Conservation (phyloP, 441 rosid species). For the Theobroma grandiflorum region DNA sequence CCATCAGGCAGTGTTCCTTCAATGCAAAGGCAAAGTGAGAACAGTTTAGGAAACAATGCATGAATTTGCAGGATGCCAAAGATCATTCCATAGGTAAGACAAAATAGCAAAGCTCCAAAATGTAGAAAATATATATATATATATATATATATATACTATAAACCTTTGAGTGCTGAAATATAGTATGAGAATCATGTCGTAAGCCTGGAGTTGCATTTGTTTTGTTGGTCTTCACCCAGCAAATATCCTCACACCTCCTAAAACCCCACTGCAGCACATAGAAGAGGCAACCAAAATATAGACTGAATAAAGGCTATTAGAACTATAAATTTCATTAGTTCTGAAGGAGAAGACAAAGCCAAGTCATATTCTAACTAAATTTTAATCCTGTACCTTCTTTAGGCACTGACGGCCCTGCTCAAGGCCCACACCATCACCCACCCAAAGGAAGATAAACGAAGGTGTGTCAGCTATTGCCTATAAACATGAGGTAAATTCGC, state of each 20-base stretch:
- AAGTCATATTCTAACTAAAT: conserved; percentile 18
- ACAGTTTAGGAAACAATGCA: conserved; percentile 24
- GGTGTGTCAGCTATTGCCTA: conserved; percentile 99
- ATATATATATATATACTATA: conserved; percentile 27
- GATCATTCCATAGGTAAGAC: background rate
- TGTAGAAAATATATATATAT: conserved; percentile 26
- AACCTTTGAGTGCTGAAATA: conserved; percentile 99
- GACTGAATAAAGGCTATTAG: conserved; percentile 15
- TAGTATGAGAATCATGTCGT: conserved; percentile 94
- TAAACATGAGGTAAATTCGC: conserved; percentile 29
- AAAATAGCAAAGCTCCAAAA: conserved; percentile 13
- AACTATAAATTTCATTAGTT: conserved; percentile 11
- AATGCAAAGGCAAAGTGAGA: conserved; percentile 29
- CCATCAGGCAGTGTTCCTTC: conserved; percentile 99
- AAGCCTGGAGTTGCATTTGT: conserved; percentile 87
- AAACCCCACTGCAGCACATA: conserved; percentile 85
- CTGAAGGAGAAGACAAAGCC: conserved; percentile 10
- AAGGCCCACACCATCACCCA: conserved; percentile 97
- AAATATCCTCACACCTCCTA: conserved; percentile 97
- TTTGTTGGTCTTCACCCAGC: conserved; percentile 99
- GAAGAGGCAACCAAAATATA: conserved; percentile 27
- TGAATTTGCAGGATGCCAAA: conserved; percentile 17
- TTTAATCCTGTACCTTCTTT: conserved; percentile 72
- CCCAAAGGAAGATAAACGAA: conserved; percentile 98
- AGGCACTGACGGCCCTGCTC: conserved; percentile 99